phyloP scores from a whole-genome alignment of 2,329 filamentous ascomycete species.

The Cryphonectria japonica region DNA sequence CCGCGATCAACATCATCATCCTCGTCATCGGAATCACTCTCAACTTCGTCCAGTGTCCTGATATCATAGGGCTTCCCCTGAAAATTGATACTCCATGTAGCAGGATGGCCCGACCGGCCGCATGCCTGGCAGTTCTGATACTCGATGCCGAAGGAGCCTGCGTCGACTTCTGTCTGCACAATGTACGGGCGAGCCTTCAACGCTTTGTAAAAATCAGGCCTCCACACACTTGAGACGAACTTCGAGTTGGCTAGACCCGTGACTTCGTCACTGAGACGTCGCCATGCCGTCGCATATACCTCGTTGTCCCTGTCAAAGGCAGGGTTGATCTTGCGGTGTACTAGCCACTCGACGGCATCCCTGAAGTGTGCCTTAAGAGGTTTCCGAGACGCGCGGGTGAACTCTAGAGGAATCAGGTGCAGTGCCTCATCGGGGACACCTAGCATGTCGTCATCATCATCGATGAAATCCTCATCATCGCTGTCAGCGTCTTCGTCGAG shows the following conservation, averaged over 20 bases:
- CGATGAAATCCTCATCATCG: constrained; percentile 55
- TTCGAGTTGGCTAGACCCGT: constrained; percentile 70
- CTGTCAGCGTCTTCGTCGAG: constrained; percentile 20
- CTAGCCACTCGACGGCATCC: constrained; percentile 78
- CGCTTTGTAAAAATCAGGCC: constrained; percentile 64
- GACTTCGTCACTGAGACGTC: constrained; percentile 73
- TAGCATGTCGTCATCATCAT: constrained; percentile 59
- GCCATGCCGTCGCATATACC: constrained; percentile 70
- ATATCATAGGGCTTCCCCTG: constrained; percentile 68
- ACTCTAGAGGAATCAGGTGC: constrained; percentile 64
- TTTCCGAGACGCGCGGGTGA: constrained; percentile 67
- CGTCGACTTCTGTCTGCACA: constrained; percentile 38
- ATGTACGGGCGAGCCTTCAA: constrained; percentile 69
- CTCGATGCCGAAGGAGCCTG: constrained; percentile 12
- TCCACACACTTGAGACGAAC: constrained; percentile 74
- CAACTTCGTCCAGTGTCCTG: constrained; percentile 67
- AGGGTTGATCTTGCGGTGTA: constrained; percentile 77
- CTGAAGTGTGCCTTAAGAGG: constrained; percentile 74
- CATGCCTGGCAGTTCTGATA: constrained; percentile 28
- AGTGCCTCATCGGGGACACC: constrained; percentile 54
- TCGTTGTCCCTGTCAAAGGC: constrained; percentile 65
- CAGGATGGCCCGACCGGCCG: constrained; percentile 69
- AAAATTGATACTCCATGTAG: constrained; percentile 66
- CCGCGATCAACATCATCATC: constrained; percentile 36
- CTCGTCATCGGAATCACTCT: constrained; percentile 38